phyloP scores from a whole-genome alignment of 2,329 filamentous ascomycete genomes.

The Fusarium irregulare region DNA sequence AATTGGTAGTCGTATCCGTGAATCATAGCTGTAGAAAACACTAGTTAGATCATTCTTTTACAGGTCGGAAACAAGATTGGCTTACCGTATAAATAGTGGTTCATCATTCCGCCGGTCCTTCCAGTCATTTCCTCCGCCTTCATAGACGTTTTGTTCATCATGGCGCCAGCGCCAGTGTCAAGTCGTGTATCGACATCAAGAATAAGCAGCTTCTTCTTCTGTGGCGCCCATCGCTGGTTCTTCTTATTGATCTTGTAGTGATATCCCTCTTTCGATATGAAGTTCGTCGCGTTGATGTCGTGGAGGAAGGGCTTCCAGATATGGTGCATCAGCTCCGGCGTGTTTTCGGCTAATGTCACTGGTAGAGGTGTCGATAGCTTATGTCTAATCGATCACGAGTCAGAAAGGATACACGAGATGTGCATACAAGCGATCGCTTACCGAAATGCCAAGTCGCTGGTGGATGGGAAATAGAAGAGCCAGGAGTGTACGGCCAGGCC shows the following conservation, averaged over 20 bases:
- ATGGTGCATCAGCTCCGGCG: slow-evolving; percentile 18
- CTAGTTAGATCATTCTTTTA: neutral
- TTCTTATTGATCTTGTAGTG: slow-evolving; percentile 20
- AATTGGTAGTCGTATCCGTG: slow-evolving; percentile 63
- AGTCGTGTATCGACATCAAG: slow-evolving; percentile 35
- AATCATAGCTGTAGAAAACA: slow-evolving; percentile 47
- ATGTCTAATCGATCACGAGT: neutral
- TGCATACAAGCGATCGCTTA: neutral
- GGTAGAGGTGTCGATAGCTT: neutral
- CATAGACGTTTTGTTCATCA: slow-evolving; percentile 27
- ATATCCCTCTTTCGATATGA: slow-evolving; percentile 26
- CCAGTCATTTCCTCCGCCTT: slow-evolving; percentile 31
- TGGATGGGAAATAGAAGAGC: slow-evolving; percentile 10
- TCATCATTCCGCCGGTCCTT: slow-evolving; percentile 34
- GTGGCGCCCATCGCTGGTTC: slow-evolving; percentile 15
- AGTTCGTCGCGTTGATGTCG: slow-evolving; percentile 16
- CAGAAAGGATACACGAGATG: neutral
- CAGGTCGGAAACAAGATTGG: rapidly evolving
- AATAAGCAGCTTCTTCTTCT: slow-evolving; percentile 41
- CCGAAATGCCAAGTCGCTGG: neutral
- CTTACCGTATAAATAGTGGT: slow-evolving; percentile 42
- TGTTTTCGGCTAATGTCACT: neutral
- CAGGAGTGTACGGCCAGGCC: slow-evolving; percentile 10
- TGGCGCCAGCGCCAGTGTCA: slow-evolving; percentile 25
- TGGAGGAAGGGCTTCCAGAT: slow-evolving; percentile 35